Evolutionary conservation across 1,139 yeast species (phyloP).

Genomic region (Candida sp.): DNA sequence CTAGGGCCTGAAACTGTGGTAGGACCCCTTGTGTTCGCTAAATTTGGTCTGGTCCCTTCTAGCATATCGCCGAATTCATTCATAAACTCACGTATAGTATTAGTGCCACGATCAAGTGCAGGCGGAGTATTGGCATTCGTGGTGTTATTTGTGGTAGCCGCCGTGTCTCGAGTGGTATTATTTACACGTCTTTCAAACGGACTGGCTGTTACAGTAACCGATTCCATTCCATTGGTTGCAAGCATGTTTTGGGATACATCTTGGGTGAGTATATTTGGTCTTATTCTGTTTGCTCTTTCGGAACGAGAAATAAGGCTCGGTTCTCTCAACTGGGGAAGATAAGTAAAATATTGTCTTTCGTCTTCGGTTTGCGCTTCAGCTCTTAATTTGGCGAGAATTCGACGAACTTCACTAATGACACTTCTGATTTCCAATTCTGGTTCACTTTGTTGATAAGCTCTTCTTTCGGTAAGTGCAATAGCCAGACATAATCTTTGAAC

Average conservation of each 20-base stretch:
- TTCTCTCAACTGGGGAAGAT: slow-evolving; percentile 24
- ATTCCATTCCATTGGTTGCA: slow-evolving; percentile 26
- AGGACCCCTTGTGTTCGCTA: neutral
- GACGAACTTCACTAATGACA: slow-evolving; percentile 25
- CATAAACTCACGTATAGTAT: slow-evolving; percentile 15
- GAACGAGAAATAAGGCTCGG: slow-evolving; percentile 25
- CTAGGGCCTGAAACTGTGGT: neutral
- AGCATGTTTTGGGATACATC: slow-evolving; percentile 38
- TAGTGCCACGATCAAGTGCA: slow-evolving; percentile 1
- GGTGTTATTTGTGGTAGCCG: slow-evolving; percentile 1
- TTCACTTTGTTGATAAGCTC: slow-evolving; percentile 38
- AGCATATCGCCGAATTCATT: slow-evolving; percentile 21
- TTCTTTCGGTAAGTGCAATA: slow-evolving; percentile 34
- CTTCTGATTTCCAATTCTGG: slow-evolving; percentile 17
- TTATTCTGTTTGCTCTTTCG: slow-evolving; percentile 27
- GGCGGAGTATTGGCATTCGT: neutral
- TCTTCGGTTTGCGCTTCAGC: slow-evolving; percentile 20
- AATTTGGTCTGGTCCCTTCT: slow-evolving; percentile 10
- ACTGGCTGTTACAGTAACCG: slow-evolving; percentile 15
- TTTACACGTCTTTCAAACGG: slow-evolving; percentile 11
- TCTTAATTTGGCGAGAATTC: slow-evolving; percentile 22
- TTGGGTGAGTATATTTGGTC: slow-evolving; percentile 38
- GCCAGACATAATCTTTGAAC: slow-evolving; percentile 35
- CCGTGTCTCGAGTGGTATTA: slow-evolving; percentile 1
- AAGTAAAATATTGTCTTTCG: slow-evolving; percentile 27